phyloP scores from a whole-genome alignment of 2,329 filamentous ascomycete genomes.

The Aspergillus fructus region DNA sequence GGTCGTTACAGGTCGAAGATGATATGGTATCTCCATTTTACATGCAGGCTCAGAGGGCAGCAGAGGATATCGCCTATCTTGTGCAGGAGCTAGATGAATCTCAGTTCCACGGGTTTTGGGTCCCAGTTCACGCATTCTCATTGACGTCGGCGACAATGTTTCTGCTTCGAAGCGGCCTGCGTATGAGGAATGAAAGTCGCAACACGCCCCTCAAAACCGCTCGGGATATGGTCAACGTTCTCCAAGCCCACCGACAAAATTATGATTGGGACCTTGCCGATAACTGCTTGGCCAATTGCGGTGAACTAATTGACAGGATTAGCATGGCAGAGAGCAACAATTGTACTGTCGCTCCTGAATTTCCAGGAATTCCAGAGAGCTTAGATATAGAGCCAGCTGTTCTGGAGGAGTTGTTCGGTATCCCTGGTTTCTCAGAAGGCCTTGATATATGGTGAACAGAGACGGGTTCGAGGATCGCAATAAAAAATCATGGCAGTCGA shows the following conservation, averaged over 20 bases:
- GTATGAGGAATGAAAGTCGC: slow-evolving; percentile 34
- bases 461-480: neutral
- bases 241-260: slow-evolving; percentile 42
- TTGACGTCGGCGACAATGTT: slow-evolving; percentile 54
- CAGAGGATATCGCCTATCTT: slow-evolving; percentile 52
- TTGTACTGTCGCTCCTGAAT: neutral
- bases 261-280: slow-evolving; percentile 53
- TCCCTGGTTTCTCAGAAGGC: neutral
- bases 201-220: slow-evolving; percentile 45
- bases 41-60: slow-evolving; percentile 45
- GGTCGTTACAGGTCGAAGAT: slow-evolving; percentile 10
- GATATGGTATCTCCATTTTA: slow-evolving; percentile 29
- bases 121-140: slow-evolving; percentile 49
- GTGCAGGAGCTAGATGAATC: slow-evolving; percentile 46
- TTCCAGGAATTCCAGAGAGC: neutral
- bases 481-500: neutral
- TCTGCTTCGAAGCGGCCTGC: slow-evolving; percentile 50
- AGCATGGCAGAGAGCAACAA: neutral
- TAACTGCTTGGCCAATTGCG: slow-evolving; percentile 50
- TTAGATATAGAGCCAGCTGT: slow-evolving; percentile 1
- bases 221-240: slow-evolving; percentile 40
- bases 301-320: slow-evolving; percentile 49
- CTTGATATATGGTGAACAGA: neutral
- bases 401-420: neutral
- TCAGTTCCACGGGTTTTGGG: slow-evolving; percentile 53